Evolutionary conservation across 148 eudicot species (phyloP), one percentile per base, ranked within the genome.

Genomic region (Selenicereus undatus): DNA sequence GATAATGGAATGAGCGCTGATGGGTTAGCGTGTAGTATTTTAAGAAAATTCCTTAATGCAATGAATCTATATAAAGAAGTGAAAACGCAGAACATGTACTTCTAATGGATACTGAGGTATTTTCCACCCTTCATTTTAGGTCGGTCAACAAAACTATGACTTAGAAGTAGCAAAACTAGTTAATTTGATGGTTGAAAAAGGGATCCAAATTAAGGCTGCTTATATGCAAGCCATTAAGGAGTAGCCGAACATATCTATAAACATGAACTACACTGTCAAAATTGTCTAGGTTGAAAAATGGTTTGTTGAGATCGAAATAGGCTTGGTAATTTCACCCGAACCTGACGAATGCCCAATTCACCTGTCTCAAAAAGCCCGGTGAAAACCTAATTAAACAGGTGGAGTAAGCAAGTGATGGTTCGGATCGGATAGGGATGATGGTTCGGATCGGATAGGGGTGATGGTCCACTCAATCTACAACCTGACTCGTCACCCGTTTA

Each of bases 31-130:
- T 85, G 80, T 62, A 20, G 82, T 85, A 80, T 80, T 42, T 75
- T 93, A 32, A 91, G 91, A 42, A 85, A 86, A 81, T 81, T 86
- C 20, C 54, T 90, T 54, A 96, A 95, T 77, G 96, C 86, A 10
- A 93, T 86, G 85, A 72, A 42, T 79, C 77, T 91, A 43, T 84
- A 81, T 81, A 84, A 81, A 75, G 83, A 77, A 39, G 79, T 91
- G 84, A 83, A 85, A 83, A 83, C n/a, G 77, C 80, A 74, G 89
- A 89, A 66, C 77, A 39, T 81, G 58, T 87, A 50, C 11, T 86
- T 76, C 71, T 87, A 6, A 83, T 93, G 42, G 97, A 93, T 84
- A 81, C 89, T 60, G 92, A 91, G 1, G 8, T 62, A 62, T 62
- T 20, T 4, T 90, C 90, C 24, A 68, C 76, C 78, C 82, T 93